Percentiles rank a stretch among this genome's conserved stretches.
These are phyloP conservation scores for Taxillus chinensis DNA, from an alignment of 164 flowering plant species.

Conservation along the genomic window DNA sequence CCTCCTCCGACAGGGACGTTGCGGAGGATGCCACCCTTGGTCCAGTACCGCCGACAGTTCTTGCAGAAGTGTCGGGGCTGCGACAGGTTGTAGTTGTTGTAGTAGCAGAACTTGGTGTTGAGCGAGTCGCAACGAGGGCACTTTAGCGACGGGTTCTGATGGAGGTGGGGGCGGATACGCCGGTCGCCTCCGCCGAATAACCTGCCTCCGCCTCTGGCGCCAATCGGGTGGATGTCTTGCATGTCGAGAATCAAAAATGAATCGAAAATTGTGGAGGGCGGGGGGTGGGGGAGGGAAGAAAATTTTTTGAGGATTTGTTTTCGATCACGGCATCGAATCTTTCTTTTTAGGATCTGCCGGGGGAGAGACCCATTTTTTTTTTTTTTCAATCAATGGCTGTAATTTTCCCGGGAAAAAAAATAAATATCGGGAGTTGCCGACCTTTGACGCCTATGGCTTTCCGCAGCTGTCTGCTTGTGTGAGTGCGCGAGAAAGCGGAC, in stretches of 20 bases:
- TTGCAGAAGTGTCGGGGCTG: conserved; percentile 90
- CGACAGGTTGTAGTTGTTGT: conserved; percentile 81
- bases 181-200: conserved; percentile 24
- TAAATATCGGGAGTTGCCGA: too few species aligned
- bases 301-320: too few species aligned
- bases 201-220: conserved; percentile 10
- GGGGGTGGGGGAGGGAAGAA: too few species aligned
- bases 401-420: too few species aligned
- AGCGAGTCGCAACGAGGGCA: conserved; percentile 75
- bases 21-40: conserved; percentile 82
- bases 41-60: conserved; percentile 78
- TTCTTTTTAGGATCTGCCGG: too few species aligned
- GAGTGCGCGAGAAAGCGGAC: too few species aligned
- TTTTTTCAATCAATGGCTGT: too few species aligned
- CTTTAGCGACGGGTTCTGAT: conserved; percentile 40
- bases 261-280: too few species aligned
- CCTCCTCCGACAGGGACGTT: conserved; percentile 88
- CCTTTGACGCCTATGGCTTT: too few species aligned
- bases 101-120: conserved; percentile 84
- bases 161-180: conserved; percentile 28
- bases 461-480: too few species aligned
- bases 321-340: too few species aligned
- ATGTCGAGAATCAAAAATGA: conserved; percentile 7
- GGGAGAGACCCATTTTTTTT: too few species aligned
- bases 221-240: conserved; percentile 42